Conservation (phyloP, 139 green algal genomes). For the Trebouxia sp. region DNA sequence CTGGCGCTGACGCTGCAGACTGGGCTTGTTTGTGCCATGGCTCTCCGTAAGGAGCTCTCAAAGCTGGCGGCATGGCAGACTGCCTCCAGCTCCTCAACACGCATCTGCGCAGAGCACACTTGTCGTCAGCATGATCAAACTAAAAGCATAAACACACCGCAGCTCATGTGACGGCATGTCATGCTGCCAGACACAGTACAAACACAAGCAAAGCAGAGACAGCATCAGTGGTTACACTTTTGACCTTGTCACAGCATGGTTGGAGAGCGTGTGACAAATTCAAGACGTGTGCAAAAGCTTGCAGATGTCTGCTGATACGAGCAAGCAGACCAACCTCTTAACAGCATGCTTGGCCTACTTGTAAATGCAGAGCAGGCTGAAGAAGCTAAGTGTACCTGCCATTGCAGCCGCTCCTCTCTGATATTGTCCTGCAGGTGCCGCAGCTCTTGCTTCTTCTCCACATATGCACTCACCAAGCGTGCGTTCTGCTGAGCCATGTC, state of each 20-base stretch:
- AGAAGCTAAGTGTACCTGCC: constrained; percentile 43
- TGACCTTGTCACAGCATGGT: too few relatives aligned
- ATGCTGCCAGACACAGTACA: too few relatives aligned
- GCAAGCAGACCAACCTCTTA: too few relatives aligned
- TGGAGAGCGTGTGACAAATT: too few relatives aligned
- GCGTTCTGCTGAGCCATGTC: constrained; percentile 66
- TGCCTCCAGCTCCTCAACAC: constrained; percentile 23
- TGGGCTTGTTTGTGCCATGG: constrained; percentile 18
- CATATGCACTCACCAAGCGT: constrained; percentile 48
- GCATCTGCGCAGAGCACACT: not conserved
- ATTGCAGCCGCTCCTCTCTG: constrained; percentile 35
- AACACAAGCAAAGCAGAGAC: too few relatives aligned
- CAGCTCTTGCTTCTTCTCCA: constrained; percentile 55
- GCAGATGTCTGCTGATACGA: too few relatives aligned
- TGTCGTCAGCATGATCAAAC: not conserved
- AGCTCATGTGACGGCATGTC: too few relatives aligned
- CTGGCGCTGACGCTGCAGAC: constrained; percentile 7
- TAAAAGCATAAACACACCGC: not conserved
- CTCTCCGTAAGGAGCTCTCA: constrained; percentile 12
- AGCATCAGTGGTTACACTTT: too few relatives aligned
- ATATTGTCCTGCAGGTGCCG: constrained; percentile 41
- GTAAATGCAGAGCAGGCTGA: too few relatives aligned
- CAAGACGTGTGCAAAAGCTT: too few relatives aligned
- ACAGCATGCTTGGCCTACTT: too few relatives aligned
- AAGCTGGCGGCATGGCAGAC: constrained; percentile 22